These are phyloP conservation scores for Puccinia novopanici DNA, from an alignment of 1,284 basidiomycete genomes.

Conservation along the genomic window DNA sequence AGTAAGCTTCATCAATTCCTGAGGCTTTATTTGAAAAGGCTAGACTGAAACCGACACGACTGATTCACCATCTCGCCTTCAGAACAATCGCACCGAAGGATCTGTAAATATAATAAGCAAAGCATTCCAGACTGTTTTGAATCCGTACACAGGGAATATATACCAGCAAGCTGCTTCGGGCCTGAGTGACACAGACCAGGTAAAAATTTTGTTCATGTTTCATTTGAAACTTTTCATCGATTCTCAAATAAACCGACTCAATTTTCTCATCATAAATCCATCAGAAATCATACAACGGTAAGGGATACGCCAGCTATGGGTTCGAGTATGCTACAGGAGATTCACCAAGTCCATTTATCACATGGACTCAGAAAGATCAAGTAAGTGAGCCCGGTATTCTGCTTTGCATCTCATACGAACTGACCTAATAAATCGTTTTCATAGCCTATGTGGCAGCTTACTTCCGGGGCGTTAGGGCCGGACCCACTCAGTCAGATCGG, in stretches of 20 bases:
- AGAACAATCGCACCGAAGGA: constrained; percentile 45
- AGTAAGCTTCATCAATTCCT: constrained; percentile 51
- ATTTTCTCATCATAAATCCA: neutral
- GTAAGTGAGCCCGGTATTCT: constrained; percentile 53
- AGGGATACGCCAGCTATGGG: constrained; percentile 66
- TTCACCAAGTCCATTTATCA: constrained; percentile 32
- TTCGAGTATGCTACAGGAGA: constrained; percentile 63
- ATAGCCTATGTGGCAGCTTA: constrained; percentile 74
- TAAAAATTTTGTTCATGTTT: constrained; percentile 2
- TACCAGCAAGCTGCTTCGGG: constrained; percentile 58
- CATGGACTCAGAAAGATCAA: constrained; percentile 49
- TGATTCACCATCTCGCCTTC: constrained; percentile 51
- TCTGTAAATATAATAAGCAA: constrained; percentile 50
- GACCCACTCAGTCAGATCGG: constrained; percentile 70
- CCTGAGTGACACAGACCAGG: constrained; percentile 55
- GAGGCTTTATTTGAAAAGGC: neutral
- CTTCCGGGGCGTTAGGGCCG: constrained; percentile 70
- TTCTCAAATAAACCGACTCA: constrained; percentile 36
- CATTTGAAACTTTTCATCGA: neutral
- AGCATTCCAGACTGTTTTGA: constrained; percentile 52
- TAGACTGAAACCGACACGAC: constrained; percentile 54
- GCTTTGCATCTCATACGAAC: constrained; percentile 67
- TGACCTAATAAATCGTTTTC: constrained; percentile 67
- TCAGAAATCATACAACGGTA: constrained; percentile 59
- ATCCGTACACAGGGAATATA: constrained; percentile 56